Base-by-base conservation (phyloP, 2,329 filamentous ascomycete species). In the Calycina herbarum region DNA sequence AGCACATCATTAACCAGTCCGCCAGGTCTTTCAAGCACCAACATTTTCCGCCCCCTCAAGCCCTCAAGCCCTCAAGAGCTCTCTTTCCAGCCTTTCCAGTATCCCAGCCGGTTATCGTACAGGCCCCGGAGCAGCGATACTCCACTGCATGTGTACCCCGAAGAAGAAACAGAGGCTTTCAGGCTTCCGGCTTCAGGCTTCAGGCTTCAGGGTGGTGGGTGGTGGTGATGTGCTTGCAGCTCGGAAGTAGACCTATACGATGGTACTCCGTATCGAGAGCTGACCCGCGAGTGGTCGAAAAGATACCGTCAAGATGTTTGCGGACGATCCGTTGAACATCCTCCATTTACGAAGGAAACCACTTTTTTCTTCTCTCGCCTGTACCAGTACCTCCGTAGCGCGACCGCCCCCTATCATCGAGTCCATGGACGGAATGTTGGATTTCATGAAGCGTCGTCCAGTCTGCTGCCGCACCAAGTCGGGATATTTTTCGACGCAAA, bases 141-240 rank as follows among this genome's bases (percentile, higher is more conserved):
- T 54, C 11, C 48, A 24, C 48, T 54, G 48, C 48, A 8, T 11
- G 48, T 24, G 48, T 24, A 54, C 10, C 20, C 48, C 13, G 48
- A 54, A 54, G 8, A 8, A 54, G 20, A 20, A 51, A 7, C 7
- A 13, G 8, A 51, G n/a, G 45, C n/a, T 24, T 35, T 38, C 35
- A 15, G 35, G 35, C 7, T 35, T 35, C 33, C 1, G 33, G 33
- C 7, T 35, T 35, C 33, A 38, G 35, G 35, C 38, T 40, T 40
- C 13, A 40, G 48, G 48, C 48, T 24, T 54, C 38, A 13, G 20
- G 48, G 20, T 54, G n/a, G 6, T 45, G 42, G 20, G 20, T 20
- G 20, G 7, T 48, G 45, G n/a, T n/a, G 42, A 51, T 27, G 20
- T 54, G 48, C 48, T 54, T 54, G 48, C 48, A 54, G 48, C 48